Evolutionary conservation across 768 basidiomycete genomes (phyloP).

Genomic region (Vararia minispora): DNA sequence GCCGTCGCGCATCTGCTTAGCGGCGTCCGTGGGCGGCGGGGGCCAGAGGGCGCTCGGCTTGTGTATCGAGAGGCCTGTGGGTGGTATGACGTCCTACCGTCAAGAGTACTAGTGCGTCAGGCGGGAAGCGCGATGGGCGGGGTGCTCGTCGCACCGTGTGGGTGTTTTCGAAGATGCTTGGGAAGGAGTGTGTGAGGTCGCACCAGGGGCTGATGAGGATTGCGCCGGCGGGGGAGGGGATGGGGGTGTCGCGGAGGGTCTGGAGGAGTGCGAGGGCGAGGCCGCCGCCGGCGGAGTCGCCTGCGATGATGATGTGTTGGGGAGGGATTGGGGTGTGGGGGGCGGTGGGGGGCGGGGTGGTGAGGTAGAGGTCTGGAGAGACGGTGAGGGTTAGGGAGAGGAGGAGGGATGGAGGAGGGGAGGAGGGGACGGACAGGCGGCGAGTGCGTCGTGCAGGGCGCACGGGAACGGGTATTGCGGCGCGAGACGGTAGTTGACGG

Average conservation of each 20-base stretch:
- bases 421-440: slow-evolving; percentile 54
- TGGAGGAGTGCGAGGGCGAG: slow-evolving; percentile 76
- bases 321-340: slow-evolving; percentile 75
- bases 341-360: slow-evolving; percentile 72
- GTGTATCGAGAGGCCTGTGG: slow-evolving; percentile 65
- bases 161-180: slow-evolving; percentile 77
- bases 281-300: slow-evolving; percentile 92
- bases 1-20: slow-evolving; percentile 40
- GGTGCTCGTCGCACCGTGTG: slow-evolving; percentile 61
- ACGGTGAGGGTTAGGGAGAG: not conserved
- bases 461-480: slow-evolving; percentile 98
- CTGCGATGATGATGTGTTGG: slow-evolving; percentile 71
- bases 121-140: too few species aligned
- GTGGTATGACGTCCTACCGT: slow-evolving; percentile 64
- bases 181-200: slow-evolving; percentile 91
- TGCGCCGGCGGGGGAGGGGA: slow-evolving; percentile 81
- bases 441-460: slow-evolving; percentile 78
- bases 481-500: slow-evolving; percentile 77
- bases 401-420: not conserved
- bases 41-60: slow-evolving; percentile 76
- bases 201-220: slow-evolving; percentile 90
- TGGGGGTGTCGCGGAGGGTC: slow-evolving; percentile 70
- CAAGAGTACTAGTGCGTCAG: not conserved
- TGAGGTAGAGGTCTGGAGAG: slow-evolving; percentile 71
- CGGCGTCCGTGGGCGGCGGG: slow-evolving; percentile 58